Conservation (phyloP, 1,284 basidiomycete species). For the Naganishia sp. region DNA sequence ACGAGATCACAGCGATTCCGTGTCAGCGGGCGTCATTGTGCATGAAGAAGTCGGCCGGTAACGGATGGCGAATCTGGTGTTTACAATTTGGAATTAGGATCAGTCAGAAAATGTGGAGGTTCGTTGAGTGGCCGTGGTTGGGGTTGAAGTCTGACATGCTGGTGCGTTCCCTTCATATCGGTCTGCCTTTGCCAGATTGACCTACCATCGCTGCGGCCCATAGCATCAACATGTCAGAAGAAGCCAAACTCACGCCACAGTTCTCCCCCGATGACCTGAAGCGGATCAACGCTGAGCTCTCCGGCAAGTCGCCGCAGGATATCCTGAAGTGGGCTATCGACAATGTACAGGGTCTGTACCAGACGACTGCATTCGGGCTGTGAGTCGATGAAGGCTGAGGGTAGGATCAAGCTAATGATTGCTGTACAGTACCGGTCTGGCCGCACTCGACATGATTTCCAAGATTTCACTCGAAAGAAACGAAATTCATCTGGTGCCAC, state of each 20-base stretch:
- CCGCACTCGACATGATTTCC: conserved; percentile 87
- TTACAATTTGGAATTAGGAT: conserved; percentile 23
- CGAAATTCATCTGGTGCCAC: conserved; percentile 55
- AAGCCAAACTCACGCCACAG: conserved; percentile 56
- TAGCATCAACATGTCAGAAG: background rate
- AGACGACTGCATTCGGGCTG: conserved; percentile 91
- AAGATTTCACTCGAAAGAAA: conserved; percentile 61
- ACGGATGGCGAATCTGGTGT: conserved; percentile 23
- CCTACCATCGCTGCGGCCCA: background rate
- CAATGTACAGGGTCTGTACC: conserved; percentile 70
- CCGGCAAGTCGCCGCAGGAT: conserved; percentile 70
- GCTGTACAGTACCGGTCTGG: conserved; percentile 68
- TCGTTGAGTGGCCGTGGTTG: background rate
- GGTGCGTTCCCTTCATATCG: background rate
- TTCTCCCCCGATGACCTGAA: conserved; percentile 65
- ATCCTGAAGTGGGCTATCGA: conserved; percentile 80
- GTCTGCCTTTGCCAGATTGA: background rate
- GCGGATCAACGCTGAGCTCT: conserved; percentile 71
- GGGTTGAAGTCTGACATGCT: too few species aligned
- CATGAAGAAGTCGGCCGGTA: background rate
- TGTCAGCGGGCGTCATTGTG: too few species aligned
- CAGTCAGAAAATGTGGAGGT: conserved; percentile 14
- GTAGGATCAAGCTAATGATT: background rate
- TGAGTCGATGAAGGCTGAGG: conserved; percentile 36
- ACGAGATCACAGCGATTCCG: too few species aligned